Conservation (phyloP, 345 rosid species). For the Geranium rotundifolium region DNA sequence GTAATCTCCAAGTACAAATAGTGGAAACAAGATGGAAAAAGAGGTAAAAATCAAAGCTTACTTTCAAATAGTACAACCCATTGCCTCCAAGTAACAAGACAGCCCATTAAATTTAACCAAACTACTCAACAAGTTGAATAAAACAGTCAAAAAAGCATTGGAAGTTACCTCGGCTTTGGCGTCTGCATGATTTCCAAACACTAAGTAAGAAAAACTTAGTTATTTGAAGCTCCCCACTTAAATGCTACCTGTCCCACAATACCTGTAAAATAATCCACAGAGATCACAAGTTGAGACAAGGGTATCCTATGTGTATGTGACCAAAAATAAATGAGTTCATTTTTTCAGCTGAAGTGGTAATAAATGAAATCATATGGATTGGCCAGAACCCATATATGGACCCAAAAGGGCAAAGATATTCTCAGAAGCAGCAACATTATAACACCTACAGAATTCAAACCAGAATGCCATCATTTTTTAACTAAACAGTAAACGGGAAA, state of each 20-base stretch:
- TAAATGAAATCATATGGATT: not conserved
- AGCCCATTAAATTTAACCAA: not conserved
- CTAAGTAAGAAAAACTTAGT: not conserved
- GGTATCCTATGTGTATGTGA: not conserved
- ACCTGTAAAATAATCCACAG: slow-evolving; percentile 21
- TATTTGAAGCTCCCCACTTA: slow-evolving; percentile 11
- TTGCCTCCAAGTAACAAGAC: not conserved
- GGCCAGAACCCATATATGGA: not conserved
- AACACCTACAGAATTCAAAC: not conserved
- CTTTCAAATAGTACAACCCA: not conserved
- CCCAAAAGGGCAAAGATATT: not conserved
- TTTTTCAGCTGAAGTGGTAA: not conserved
- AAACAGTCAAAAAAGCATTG: not conserved
- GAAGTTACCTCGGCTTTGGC: slow-evolving; percentile 61
- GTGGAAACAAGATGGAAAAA: too few relatives aligned
- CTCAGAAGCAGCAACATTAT: not conserved
- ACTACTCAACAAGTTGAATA: not conserved
- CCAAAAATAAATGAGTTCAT: not conserved
- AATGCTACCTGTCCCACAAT: slow-evolving; percentile 39
- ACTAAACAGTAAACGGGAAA: not conserved
- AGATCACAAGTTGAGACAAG: not conserved
- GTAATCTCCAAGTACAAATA: too few relatives aligned
- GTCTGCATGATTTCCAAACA: slow-evolving; percentile 55
- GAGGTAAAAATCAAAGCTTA: not conserved
- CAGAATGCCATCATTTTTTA: not conserved